A percentile compares a stretch with the other conserved stretches of the same genome.
These are phyloP conservation scores for Plasmodium knowlesi DNA, from an alignment of 169 alveolate genomes.

Conservation along the genomic window DNA sequence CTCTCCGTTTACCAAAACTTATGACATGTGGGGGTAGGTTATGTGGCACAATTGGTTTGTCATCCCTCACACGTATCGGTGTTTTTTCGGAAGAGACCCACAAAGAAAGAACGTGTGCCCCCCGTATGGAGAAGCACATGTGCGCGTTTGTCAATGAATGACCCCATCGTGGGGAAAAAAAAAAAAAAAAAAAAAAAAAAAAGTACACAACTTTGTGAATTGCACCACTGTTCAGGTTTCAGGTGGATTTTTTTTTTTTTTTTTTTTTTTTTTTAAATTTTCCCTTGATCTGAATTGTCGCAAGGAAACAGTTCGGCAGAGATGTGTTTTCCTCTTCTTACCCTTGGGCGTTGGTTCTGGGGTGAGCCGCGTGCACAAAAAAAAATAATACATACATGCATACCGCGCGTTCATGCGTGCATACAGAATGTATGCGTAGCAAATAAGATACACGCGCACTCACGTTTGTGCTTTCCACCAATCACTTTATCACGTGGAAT, in stretches of 20 bases:
- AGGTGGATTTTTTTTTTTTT: not conserved
- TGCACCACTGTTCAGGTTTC: not conserved
- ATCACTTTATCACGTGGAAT: not conserved
- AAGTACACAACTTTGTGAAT: not conserved
- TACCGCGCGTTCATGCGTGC: not conserved
- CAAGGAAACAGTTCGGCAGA: not conserved
- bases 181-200: not conserved
- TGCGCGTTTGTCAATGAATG: not conserved
- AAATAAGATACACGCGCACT: not conserved
- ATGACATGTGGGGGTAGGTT: no score
- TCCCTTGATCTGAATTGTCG: not conserved
- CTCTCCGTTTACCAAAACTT: not conserved
- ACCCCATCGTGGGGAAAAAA: not conserved
- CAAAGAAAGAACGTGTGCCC: no score
- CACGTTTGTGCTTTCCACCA: not conserved
- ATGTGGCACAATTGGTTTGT: not conserved
- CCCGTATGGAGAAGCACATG: not conserved
- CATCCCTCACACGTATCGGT: not conserved
- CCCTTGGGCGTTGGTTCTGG: not conserved
- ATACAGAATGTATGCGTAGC: not conserved
- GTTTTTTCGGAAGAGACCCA: not conserved
- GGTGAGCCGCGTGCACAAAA: not conserved
- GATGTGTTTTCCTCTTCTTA: not conserved
- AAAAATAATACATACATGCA: not conserved
- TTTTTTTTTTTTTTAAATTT: not conserved